Evolutionary conservation across 257 asterid species (phyloP), one percentile per base, ranked within the genome.

Genomic region (Ilex aquifolium): DNA sequence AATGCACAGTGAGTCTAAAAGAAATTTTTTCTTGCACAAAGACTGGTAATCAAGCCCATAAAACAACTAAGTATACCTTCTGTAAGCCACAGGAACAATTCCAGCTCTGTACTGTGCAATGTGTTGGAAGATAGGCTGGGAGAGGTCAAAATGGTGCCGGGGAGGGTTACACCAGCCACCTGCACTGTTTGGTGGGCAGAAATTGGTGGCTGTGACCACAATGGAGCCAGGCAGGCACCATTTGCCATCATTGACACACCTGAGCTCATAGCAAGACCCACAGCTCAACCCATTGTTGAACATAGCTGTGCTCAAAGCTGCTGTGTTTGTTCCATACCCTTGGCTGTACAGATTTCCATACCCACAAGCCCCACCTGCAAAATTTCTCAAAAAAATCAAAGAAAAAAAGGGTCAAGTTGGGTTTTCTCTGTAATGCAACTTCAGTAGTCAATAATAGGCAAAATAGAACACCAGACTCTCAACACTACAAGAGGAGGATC

Each of bases 141-240:
- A 77, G 16, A 90, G 79, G 74, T 90, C 97, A 59, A 90, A 87
- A 58, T 90, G 97, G 17, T 76, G 95, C 27, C 57, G 86, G 63
- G 97, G 97, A 13, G 95, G 95, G 76, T 90, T 90, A 77, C 97
- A 90, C 97, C 97, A 90, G 5, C 97, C 97, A 1, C 97, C 97
- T 0, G 82, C 84, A 56, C 81, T 75, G 80, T 87, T 90, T 49
- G 97, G 95, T 2, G 95, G 97, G 80, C 97, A 90, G 82, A 90
- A 90, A 79, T 90, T 87, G 27, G 97, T 90, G 32, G 95, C 95
- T 0, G 97, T 90, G 3, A 90, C 95, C 58, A 80, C 29, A 59
- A 90, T 79, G 3, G 90, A 69, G 0, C 88, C 90, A 3, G 87
- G 82, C 61, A 87, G 30, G 70, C 97, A 90, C 63, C 74, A 79